Evolutionary conservation across 768 basidiomycete species (phyloP).

Genomic region (Tulasnella sp.): DNA sequence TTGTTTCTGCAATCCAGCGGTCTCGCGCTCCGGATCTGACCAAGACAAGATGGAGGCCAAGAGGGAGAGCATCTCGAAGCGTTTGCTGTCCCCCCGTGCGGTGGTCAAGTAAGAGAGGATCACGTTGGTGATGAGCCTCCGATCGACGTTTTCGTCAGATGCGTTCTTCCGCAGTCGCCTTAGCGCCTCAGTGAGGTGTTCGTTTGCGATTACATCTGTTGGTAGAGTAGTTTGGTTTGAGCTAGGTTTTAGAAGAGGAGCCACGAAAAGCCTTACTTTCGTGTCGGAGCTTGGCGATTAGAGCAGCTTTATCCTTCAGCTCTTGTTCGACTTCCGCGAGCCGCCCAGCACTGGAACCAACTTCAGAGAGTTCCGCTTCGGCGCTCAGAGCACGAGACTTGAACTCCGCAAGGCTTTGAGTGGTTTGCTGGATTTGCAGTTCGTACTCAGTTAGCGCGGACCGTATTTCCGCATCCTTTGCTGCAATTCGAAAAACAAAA

Average conservation of each 20-base stretch:
- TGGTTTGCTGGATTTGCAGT: constrained; percentile 61
- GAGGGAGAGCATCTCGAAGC: constrained; percentile 92
- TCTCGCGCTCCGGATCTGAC: constrained; percentile 86
- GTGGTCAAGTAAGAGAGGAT: constrained; percentile 85
- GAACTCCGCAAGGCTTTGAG: constrained; percentile 80
- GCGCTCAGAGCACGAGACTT: constrained; percentile 84
- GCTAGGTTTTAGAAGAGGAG: constrained; percentile 10
- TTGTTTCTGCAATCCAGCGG: constrained; percentile 72
- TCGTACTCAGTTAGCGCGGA: constrained; percentile 82
- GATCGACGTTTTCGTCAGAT: constrained; percentile 81
- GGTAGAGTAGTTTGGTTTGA: constrained; percentile 19
- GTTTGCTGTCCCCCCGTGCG: constrained; percentile 86
- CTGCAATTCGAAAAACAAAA: constrained; percentile 47
- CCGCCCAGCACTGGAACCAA: constrained; percentile 57
- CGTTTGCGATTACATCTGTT: constrained; percentile 91
- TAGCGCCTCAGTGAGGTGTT: constrained; percentile 96
- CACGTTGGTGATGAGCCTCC: constrained; percentile 90
- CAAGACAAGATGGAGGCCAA: constrained; percentile 88
- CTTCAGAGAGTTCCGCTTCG: constrained; percentile 77
- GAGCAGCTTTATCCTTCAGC: constrained; percentile 89
- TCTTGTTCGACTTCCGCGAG: constrained; percentile 79
- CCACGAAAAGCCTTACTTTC: constrained; percentile 59
- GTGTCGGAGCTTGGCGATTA: constrained; percentile 92
- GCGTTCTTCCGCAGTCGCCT: constrained; percentile 84
- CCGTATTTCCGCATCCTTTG: constrained; percentile 84